These are phyloP conservation scores for Tulasnella sp. DNA, from an alignment of 768 basidiomycete genomes.

Conservation along the genomic window DNA sequence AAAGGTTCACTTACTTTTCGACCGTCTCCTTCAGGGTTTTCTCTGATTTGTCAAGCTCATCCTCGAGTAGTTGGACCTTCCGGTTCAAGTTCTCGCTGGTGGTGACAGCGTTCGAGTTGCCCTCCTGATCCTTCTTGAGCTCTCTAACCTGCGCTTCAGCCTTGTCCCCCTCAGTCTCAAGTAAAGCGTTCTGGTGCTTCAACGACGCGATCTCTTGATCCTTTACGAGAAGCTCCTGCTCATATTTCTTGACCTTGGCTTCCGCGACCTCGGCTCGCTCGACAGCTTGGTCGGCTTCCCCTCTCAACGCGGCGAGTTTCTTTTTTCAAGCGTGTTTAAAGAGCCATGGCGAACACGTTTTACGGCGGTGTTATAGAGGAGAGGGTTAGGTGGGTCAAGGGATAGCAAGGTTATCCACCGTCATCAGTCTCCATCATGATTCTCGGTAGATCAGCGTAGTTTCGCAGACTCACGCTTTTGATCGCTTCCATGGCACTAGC, in stretches of 20 bases:
- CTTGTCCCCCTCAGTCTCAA: slow-evolving; percentile 61
- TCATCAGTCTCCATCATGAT: background rate
- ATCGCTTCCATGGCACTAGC: slow-evolving; percentile 31
- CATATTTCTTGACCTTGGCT: slow-evolving; percentile 62
- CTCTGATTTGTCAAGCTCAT: slow-evolving; percentile 91
- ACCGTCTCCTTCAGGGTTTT: slow-evolving; percentile 94
- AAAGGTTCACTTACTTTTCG: slow-evolving; percentile 69
- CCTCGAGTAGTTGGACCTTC: slow-evolving; percentile 87
- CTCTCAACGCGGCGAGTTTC: slow-evolving; percentile 55
- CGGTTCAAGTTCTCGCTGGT: slow-evolving; percentile 61
- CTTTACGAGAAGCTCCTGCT: slow-evolving; percentile 62
- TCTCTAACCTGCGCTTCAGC: slow-evolving; percentile 53
- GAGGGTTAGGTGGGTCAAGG: background rate
- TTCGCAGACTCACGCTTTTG: slow-evolving; percentile 35
- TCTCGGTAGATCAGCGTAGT: background rate
- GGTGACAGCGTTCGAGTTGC: slow-evolving; percentile 57
- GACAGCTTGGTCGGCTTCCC: slow-evolving; percentile 73
- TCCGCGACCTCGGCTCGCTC: slow-evolving; percentile 83
- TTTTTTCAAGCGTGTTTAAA: slow-evolving; percentile 16
- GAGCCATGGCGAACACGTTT: background rate
- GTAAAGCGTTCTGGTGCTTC: slow-evolving; percentile 49
- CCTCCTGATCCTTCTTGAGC: slow-evolving; percentile 51
- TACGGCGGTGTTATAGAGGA: background rate
- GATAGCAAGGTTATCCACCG: background rate
- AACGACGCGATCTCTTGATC: slow-evolving; percentile 84